Evolutionary conservation across 805 yeast genomes (phyloP).

Genomic region (Pichia nanzhaoensis): DNA sequence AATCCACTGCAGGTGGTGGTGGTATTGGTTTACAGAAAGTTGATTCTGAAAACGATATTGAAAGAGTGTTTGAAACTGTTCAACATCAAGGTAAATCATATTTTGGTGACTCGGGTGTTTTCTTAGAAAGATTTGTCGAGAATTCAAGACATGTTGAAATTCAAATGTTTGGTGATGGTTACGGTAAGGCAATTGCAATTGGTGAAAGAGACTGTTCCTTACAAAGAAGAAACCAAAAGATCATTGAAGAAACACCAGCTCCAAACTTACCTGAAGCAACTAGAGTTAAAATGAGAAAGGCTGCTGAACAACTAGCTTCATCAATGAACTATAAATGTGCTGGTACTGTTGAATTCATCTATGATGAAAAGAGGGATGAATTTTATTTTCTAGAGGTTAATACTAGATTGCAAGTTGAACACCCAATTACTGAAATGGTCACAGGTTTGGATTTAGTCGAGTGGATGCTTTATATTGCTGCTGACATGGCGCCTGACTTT

Average conservation of each 20-base stretch:
- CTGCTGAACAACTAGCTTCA: conserved; percentile 79
- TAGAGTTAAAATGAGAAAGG: conserved; percentile 64
- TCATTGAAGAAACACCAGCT: conserved; percentile 97
- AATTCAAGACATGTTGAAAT: conserved; percentile 95
- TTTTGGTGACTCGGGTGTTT: conserved; percentile 94
- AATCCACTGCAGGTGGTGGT: conserved; percentile 99
- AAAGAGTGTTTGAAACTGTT: conserved; percentile 80
- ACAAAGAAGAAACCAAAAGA: conserved; percentile 94
- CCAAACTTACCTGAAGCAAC: conserved; percentile 84
- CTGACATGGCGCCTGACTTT: conserved; percentile 81
- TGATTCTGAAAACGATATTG: conserved; percentile 73
- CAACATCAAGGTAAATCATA: conserved; percentile 90
- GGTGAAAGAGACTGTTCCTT: conserved; percentile 98
- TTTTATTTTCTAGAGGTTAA: conserved; percentile 95
- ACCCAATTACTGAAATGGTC: conserved; percentile 92
- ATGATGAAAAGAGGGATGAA: conserved; percentile 78
- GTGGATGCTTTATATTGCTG: conserved; percentile 94
- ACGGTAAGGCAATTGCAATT: conserved; percentile 84
- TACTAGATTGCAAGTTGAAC: conserved; percentile 96
- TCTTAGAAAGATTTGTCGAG: conserved; percentile 89
- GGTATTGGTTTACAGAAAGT: conserved; percentile 97
- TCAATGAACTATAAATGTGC: conserved; percentile 90
- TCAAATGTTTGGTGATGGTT: conserved; percentile 95
- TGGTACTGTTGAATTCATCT: conserved; percentile 95
- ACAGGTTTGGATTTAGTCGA: conserved; percentile 94